phyloP scores from a whole-genome alignment of 495 filamentous ascomycete species.

The Tuber umbilicatum region DNA sequence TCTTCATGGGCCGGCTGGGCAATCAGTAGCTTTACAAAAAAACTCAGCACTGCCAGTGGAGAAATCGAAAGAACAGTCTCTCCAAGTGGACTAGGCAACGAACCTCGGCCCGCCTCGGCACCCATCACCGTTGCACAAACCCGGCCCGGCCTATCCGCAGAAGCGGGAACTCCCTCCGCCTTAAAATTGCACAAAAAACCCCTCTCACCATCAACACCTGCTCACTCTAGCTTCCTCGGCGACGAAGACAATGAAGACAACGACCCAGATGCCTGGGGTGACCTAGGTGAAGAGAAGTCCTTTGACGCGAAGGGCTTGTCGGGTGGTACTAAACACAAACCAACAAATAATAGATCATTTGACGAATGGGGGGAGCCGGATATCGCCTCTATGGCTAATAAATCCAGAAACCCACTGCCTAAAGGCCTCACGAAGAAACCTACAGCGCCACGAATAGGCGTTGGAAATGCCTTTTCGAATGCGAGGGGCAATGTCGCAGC shows the following conservation, averaged over 20 bases:
- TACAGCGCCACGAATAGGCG: conserved; percentile 15
- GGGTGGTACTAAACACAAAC: conserved; percentile 26
- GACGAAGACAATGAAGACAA: conserved; percentile 51
- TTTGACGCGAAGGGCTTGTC: conserved; percentile 44
- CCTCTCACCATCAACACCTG: conserved; percentile 47
- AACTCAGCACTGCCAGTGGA: conserved; percentile 71
- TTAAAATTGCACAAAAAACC: conserved; percentile 53
- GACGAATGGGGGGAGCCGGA: conserved; percentile 16
- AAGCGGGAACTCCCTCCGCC: conserved; percentile 47
- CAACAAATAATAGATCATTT: conserved; percentile 11
- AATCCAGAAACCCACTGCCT: conserved; percentile 29
- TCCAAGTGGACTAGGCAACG: conserved; percentile 34
- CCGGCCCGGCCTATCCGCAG: conserved; percentile 27
- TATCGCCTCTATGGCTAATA: conserved; percentile 26
- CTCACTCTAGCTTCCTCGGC: conserved; percentile 47
- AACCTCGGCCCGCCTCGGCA: conserved; percentile 48
- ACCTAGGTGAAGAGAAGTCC: conserved; percentile 55
- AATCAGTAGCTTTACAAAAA: conserved; percentile 97
- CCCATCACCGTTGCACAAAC: conserved; percentile 42
- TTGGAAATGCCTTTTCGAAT: conserved; percentile 14
- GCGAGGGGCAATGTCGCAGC: conserved; percentile 14
- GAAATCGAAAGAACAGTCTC: conserved; percentile 59
- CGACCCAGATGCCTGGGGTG: conserved; percentile 64
- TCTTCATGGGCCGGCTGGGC: conserved; percentile 85
- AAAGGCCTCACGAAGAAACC: conserved; percentile 27